Evolutionary conservation across 371 early-diverging fungal genomes (phyloP), one percentile per base, ranked within the genome.

Genomic region (Rhizoclosmatium hyalinum): DNA sequence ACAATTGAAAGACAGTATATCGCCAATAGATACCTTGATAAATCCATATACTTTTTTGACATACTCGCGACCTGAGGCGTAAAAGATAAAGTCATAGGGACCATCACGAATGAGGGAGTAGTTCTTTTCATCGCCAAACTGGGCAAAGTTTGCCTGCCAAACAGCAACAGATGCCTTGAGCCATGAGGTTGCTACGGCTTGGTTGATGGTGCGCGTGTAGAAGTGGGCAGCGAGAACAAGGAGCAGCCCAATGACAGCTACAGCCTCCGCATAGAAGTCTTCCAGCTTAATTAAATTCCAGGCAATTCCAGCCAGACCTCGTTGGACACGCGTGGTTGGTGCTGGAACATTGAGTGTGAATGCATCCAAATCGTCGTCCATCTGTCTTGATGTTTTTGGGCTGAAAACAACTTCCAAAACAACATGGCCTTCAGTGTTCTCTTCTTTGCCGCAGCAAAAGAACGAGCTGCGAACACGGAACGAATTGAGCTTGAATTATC

Each of bases 41-140:
- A 84, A 90, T 73, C 92, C 93, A 77, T 92, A 92, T 10, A 87
- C 88, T 77, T 83, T 88, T 75, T 89, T 85, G 78, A 91, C 90
- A 80, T 91, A 80, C 14, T 87, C 82, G 42, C 94, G 84, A 5
- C 94, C 94, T 68, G 91, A 84, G 24, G 90, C 89, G 73, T 91
- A 93, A 63, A 93, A 84, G 44, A 92, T 77, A 80, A 85, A 91
- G 73, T 92, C 91, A 2, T 88, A 72, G 3, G 92, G 91, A 39
- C 92, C 92, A 78, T 94, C 94, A 79, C 87, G 79, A 68, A 90
- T 83, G 58, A 94, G 79, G 41, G 65, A 77, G 24, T 80, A 82
- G 43, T 82, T 84, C 24, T 77, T 80, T 32, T 86, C 84, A 74
- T 91, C 85, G 39, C 93, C 93, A 41, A 94, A 87, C 63, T 85